Conservation (phyloP, 1,139 yeast genomes). For the Lodderomyces beijingensis region DNA sequence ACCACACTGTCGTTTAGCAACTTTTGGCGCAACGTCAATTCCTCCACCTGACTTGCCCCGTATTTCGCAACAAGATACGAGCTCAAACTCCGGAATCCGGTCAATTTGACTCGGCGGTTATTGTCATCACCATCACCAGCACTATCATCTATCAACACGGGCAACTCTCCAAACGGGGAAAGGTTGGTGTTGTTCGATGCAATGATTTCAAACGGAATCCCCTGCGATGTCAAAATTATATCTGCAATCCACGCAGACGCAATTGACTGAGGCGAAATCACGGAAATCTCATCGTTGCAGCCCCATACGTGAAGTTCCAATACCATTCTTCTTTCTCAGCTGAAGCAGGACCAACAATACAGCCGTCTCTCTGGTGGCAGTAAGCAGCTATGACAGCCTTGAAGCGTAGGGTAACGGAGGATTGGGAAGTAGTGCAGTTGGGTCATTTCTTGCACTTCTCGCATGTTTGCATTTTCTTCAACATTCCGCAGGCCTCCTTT, state of each 20-base stretch:
- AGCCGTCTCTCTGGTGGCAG: too few species aligned
- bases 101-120: too few species aligned
- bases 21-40: slow-evolving; percentile 14
- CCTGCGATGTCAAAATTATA: slow-evolving; percentile 6
- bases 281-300: slow-evolving; percentile 23
- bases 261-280: slow-evolving; percentile 38
- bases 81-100: slow-evolving; percentile 52
- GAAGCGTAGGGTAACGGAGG: too few species aligned
- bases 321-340: too few species aligned
- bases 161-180: slow-evolving; percentile 51
- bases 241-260: slow-evolving; percentile 35
- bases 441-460: too few species aligned
- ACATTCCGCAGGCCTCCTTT: too few species aligned
- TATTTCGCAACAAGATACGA: slow-evolving; percentile 20
- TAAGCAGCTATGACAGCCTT: too few species aligned
- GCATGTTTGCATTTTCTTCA: too few species aligned
- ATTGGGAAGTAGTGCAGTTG: too few species aligned
- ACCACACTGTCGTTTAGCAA: slow-evolving; percentile 23
- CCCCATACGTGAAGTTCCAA: slow-evolving; percentile 67
- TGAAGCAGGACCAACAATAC: too few species aligned
- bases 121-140: too few species aligned
- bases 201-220: slow-evolving; percentile 30
- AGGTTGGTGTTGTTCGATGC: slow-evolving; percentile 59
- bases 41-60: background rate
- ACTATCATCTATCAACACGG: slow-evolving; percentile 41